These are phyloP conservation scores for Phialocephala subalpina DNA, from an alignment of 2,329 filamentous ascomycete genomes.

Conservation along the genomic window DNA sequence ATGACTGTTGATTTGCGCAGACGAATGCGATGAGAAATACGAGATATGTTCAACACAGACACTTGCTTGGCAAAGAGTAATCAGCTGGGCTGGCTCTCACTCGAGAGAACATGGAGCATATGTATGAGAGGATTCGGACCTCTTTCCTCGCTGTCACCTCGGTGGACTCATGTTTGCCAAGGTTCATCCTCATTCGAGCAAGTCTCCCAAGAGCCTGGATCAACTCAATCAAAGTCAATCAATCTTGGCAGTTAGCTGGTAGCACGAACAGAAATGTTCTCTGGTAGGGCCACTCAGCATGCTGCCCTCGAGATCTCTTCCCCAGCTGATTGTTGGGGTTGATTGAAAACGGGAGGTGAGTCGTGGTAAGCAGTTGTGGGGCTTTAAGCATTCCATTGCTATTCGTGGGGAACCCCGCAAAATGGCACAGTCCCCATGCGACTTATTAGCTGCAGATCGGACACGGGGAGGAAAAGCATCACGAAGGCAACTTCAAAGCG, in stretches of 20 bases:
- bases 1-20: not conserved
- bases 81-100: not conserved
- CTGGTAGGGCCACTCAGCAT: not conserved
- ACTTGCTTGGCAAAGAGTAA: not conserved
- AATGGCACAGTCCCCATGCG: not conserved
- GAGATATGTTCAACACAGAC: not conserved
- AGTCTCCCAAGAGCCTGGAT: conserved; percentile 7
- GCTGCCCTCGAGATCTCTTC: not conserved
- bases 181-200: conserved; percentile 4
- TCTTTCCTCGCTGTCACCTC: conserved; percentile 1
- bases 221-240: not conserved
- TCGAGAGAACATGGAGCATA: conserved; percentile 4
- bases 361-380: not conserved
- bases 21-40: not conserved
- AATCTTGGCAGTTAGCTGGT: conserved; percentile 1
- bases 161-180: conserved; percentile 5
- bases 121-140: not conserved
- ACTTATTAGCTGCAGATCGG: not conserved
- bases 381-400: not conserved
- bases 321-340: not conserved
- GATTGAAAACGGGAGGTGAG: conserved; percentile 4
- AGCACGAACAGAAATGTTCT: not conserved
- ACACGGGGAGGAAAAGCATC: not conserved
- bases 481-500: not conserved
- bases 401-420: conserved; percentile 11